phyloP scores from a whole-genome alignment of 2,329 filamentous ascomycete species.

The Microthyrium microscopicum region DNA sequence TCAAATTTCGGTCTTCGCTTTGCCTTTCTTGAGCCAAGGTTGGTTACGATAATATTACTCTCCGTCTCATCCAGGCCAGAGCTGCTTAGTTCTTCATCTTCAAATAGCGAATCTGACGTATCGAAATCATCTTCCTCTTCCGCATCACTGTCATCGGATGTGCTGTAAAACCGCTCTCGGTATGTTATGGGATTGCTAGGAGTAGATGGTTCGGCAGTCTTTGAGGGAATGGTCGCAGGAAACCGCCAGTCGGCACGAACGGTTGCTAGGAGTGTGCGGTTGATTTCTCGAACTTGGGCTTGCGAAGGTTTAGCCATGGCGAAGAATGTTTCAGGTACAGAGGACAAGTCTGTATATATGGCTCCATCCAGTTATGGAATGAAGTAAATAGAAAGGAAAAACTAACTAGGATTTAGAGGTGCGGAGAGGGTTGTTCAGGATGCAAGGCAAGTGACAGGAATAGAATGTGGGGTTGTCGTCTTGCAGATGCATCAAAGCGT shows the following conservation, averaged over 20 bases:
- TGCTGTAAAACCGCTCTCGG: too few species aligned
- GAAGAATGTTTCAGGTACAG: too few species aligned
- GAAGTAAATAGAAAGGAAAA: too few species aligned
- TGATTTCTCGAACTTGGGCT: conserved; percentile 7
- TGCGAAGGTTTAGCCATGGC: conserved; percentile 5
- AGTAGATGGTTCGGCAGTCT: conserved; percentile 13
- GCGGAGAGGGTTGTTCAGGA: too few species aligned
- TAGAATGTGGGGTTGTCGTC: too few species aligned
- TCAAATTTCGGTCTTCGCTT: conserved; percentile 20
- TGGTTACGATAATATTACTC: conserved; percentile 3
- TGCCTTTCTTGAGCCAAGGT: too few species aligned
- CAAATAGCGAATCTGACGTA: conserved; percentile 7
- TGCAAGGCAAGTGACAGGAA: too few species aligned
- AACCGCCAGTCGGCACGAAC: conserved; percentile 10
- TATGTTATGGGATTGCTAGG: neutral
- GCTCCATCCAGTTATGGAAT: too few species aligned
- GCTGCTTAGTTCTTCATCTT: conserved; percentile 11
- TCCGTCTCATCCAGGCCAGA: conserved; percentile 1
- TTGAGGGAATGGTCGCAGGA: conserved; percentile 18
- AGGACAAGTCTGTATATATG: too few species aligned
- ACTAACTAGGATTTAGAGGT: too few species aligned
- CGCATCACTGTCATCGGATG: too few species aligned
- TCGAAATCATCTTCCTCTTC: conserved; percentile 26
- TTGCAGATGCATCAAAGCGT: too few species aligned
- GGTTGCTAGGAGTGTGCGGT: conserved; percentile 1